A percentile compares a stretch with the other conserved stretches of the same genome.
Evolutionary conservation across 2,329 filamentous ascomycete species (phyloP).

Genomic region (Pseudocercospora musae): DNA sequence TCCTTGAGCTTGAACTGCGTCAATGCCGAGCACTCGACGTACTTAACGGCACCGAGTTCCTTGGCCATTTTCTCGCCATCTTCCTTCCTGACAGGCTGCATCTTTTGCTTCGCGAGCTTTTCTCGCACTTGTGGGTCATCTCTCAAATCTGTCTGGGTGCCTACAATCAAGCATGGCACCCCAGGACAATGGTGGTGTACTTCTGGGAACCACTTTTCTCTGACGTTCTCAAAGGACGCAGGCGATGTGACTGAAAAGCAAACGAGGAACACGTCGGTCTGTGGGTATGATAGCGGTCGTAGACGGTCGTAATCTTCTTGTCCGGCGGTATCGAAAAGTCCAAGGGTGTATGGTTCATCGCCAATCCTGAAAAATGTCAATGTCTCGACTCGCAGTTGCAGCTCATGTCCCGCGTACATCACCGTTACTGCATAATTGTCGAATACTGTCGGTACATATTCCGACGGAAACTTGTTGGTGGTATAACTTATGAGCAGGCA

Average conservation of each 20-base stretch:
- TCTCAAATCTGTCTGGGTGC: slow-evolving; percentile 93
- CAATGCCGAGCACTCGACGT: slow-evolving; percentile 96
- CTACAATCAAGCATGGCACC: slow-evolving; percentile 95
- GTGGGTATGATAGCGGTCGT: slow-evolving; percentile 92
- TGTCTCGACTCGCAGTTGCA: not conserved
- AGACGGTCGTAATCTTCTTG: slow-evolving; percentile 99
- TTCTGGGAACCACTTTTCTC: slow-evolving; percentile 98
- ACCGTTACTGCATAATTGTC: slow-evolving; percentile 99
- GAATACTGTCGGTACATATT: slow-evolving; percentile 99
- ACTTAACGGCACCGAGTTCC: slow-evolving; percentile 96
- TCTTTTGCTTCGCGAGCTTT: slow-evolving; percentile 93
- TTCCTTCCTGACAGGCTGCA: slow-evolving; percentile 86
- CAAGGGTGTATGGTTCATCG: slow-evolving; percentile 95
- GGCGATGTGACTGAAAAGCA: slow-evolving; percentile 98
- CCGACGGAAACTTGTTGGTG: slow-evolving; percentile 98
- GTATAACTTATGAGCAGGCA: slow-evolving; percentile 99
- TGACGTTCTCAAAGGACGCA: slow-evolving; percentile 97
- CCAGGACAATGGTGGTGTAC: slow-evolving; percentile 98
- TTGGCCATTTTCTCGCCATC: slow-evolving; percentile 96
- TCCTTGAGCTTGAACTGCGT: slow-evolving; percentile 99
- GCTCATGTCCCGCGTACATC: slow-evolving; percentile 54
- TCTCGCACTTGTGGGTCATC: slow-evolving; percentile 84
- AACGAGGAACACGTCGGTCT: slow-evolving; percentile 97
- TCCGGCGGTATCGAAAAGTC: slow-evolving; percentile 96
- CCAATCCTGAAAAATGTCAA: slow-evolving; percentile 70